Evolutionary conservation across 371 early-diverging fungal species (phyloP), one percentile per base, ranked within the genome.

Genomic region (Basidiobolus meristosporus): DNA sequence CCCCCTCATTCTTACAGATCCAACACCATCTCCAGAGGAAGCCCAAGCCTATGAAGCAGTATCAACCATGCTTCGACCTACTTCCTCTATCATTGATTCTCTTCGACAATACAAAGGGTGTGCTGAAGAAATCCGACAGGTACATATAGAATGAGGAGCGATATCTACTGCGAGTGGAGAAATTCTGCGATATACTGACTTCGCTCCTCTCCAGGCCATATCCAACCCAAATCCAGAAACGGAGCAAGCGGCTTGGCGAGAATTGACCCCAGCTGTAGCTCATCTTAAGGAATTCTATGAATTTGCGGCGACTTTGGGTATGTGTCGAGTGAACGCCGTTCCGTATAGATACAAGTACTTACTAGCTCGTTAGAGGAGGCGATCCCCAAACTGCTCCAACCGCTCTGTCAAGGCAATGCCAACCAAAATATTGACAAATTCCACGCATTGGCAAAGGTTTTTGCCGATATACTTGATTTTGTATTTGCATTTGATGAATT

Each of bases 401-500:
- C 26, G 9, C 9, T 26, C 3, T 26, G 26, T 9, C 26, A 26
- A 26, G 26, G 26, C 26, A 78, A 72, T 42, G 72, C 73, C 31
- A 56, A 57, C 39, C 56, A 63, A 28, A 75, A 70, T 48, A 48
- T 85, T 20, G 82, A 82, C 53, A 51, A 55, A 31, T 65, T 78
- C 47, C 87, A 74, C 48, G 82, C 82, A 9, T 60, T 82, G 30
- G 77, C 86, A 7, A 72, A 69, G 42, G 59, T 73, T 34, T 57
- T 90, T 45, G 87, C 82, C 15, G 76, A 85, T 36, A 56, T 90
- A 26, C 62, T 93, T 23, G 74, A 81, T 46, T 87, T 87, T 50
- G 76, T 76, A 17, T 80, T 86, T 53, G 76, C 74, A 34, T 91
- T 90, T 59, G 93, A 90, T 52, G 73, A 82, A 44, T 53, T 88